Base-by-base conservation (phyloP, 202 grass and related monocot species). In the Tripidium arundinaceum region DNA sequence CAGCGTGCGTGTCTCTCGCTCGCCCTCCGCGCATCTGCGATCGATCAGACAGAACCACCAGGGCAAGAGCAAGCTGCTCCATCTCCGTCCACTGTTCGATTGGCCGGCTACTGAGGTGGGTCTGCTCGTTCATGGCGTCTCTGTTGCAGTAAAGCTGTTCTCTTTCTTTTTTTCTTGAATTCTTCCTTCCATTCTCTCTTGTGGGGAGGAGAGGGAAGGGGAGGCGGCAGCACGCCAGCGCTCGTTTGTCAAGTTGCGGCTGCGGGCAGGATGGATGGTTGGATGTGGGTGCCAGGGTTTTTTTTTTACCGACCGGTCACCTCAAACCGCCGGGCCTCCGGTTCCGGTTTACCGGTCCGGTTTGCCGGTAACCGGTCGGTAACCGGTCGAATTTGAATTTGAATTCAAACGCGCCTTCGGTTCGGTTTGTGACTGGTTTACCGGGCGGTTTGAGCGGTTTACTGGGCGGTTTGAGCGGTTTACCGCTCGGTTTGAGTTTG, bases 1-100 rank as follows among this genome's bases (percentile, higher is more conserved):
- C 74, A 21, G 16, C 1, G 33, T 11, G 38, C 9, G 33, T 11
- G 38, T 1, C 38, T 6, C 49, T 8, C 6, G 14, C 24, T 59
- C 22, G 22, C 22, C 13, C 22, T 6, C 10, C 8, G 24, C 21
- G 8, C n/a, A n/a, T 26, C 22, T 6, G 50, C 16, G 74, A 43
- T 26, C 16, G 68, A 12, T 50, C 68, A 11, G 4, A 38, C 5
- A 22, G 34, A 7, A 7, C 25, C 5, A 13, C 19, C 1, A 34
- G 19, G 26, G 26, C 40, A 33, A 3, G 45, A 54, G 70, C 59
- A 25, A 38, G 15, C 43, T 42, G 60, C 43, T 55, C 24, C 58
- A 11, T 10, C 50, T 54, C 68, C 46, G 6, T 8, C 63, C 50
- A 81, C 77, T 75, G 70, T 86, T 81, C 13, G 0, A 69, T 74